Evolutionary conservation across 2,329 filamentous ascomycete genomes (phyloP).

Genomic region (Chalara sp.): DNA sequence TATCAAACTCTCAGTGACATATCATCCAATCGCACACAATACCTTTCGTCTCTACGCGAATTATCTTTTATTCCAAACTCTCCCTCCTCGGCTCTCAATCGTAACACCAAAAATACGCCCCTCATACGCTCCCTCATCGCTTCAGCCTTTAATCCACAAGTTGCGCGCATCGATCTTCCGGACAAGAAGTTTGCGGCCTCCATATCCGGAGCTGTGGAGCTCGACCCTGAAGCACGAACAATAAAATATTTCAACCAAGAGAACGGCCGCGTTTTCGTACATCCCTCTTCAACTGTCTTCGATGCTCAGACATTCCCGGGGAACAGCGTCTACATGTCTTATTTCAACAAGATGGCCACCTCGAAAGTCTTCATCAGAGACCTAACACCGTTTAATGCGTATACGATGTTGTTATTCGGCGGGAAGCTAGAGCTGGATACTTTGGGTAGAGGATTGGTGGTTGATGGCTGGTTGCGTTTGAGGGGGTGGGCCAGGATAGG

Average conservation of each 20-base stretch:
- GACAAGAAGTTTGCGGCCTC: constrained; percentile 92
- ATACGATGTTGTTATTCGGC: constrained; percentile 80
- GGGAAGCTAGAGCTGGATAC: constrained; percentile 83
- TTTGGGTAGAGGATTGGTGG: constrained; percentile 74
- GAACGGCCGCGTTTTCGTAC: constrained; percentile 83
- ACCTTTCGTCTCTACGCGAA: constrained; percentile 77
- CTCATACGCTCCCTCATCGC: constrained; percentile 33
- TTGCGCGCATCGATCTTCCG: constrained; percentile 86
- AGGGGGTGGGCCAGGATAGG: constrained; percentile 93
- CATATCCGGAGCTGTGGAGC: constrained; percentile 80
- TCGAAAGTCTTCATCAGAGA: constrained; percentile 89
- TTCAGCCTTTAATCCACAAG: constrained; percentile 61
- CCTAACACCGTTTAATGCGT: constrained; percentile 87
- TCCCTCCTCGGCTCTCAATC: constrained; percentile 33
- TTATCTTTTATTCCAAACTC: constrained; percentile 63
- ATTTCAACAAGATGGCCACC: constrained; percentile 88
- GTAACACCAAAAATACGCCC: constrained; percentile 36
- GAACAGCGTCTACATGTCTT: constrained; percentile 72
- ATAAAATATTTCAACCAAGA: constrained; percentile 92
- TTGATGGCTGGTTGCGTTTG: constrained; percentile 84
- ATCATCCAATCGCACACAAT: constrained; percentile 76
- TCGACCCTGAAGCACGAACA: constrained; percentile 84
- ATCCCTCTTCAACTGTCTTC: constrained; percentile 84
- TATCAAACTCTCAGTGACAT: constrained; percentile 83
- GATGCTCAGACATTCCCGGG: constrained; percentile 71